phyloP scores from a whole-genome alignment of 2,329 filamentous ascomycete genomes.

The Talaromyces rugulosus region DNA sequence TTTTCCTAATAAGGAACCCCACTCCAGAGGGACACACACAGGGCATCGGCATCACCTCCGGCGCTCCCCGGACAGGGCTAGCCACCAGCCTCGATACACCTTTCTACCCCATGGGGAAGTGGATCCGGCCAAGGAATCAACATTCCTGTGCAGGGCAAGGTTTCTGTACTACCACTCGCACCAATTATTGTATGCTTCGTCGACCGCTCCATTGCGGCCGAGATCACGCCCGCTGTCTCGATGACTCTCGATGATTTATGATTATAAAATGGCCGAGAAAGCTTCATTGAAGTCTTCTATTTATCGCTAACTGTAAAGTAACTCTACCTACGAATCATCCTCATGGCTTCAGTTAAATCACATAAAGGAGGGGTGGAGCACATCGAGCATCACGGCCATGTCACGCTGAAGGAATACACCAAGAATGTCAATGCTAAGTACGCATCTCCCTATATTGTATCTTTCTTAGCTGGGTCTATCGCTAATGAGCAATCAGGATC shows the following conservation, averaged over 20 bases:
- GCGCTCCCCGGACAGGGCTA: background rate
- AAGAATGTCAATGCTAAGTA: slow-evolving; percentile 17
- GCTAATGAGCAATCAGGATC: slow-evolving; percentile 22
- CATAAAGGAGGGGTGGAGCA: slow-evolving; percentile 14
- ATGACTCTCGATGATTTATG: background rate
- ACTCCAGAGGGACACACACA: background rate
- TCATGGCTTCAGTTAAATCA: background rate
- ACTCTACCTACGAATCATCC: background rate
- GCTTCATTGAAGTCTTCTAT: background rate
- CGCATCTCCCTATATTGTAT: background rate
- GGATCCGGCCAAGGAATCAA: background rate
- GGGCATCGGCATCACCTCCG: slow-evolving; percentile 1
- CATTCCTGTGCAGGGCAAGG: background rate
- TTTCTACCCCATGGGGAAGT: slow-evolving; percentile 2
- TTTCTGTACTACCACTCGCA: background rate
- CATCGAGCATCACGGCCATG: slow-evolving; percentile 13
- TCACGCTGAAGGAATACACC: slow-evolving; percentile 12
- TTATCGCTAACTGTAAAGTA: background rate
- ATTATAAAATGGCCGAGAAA: background rate
- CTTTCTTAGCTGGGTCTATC: background rate
- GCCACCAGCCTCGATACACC: no score
- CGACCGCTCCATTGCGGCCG: background rate
- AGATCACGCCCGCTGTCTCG: background rate
- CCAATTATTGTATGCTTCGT: background rate
- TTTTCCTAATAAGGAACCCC: background rate